phyloP scores from a whole-genome alignment of 1,284 basidiomycete species.

The Cutaneotrichosporon cavernicola region DNA sequence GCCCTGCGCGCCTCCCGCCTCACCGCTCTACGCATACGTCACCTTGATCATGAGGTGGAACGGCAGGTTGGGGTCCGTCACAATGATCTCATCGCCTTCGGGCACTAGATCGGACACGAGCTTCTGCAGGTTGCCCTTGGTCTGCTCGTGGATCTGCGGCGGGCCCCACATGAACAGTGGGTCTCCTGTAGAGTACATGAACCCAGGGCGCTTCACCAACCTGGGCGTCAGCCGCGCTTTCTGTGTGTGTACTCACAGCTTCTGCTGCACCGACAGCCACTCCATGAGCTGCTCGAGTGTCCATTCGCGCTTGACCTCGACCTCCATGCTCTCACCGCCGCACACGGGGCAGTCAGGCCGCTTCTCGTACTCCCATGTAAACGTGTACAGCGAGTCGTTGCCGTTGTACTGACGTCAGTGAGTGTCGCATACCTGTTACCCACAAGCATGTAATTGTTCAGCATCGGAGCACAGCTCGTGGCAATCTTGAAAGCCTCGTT shows the following conservation, averaged over 20 bases:
- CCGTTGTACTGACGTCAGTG: constrained; percentile 63
- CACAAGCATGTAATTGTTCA: constrained; percentile 98
- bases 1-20: too few species aligned
- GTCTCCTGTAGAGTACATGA: constrained; percentile 62
- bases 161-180: constrained; percentile 92
- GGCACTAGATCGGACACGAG: constrained; percentile 75
- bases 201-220: constrained; percentile 88
- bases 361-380: constrained; percentile 94
- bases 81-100: constrained; percentile 72
- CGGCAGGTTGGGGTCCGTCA: constrained; percentile 84
- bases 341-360: constrained; percentile 95
- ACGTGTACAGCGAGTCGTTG: constrained; percentile 94
- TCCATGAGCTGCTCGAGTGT: constrained; percentile 84
- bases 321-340: constrained; percentile 79
- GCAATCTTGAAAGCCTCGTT: constrained; percentile 99
- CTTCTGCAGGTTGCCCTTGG: constrained; percentile 83
- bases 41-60: constrained; percentile 76
- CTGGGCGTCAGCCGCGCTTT: constrained; percentile 54
- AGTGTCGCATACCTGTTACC: neutral
- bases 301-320: constrained; percentile 66
- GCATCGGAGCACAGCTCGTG: constrained; percentile 85
- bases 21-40: constrained; percentile 25
- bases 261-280: constrained; percentile 75
- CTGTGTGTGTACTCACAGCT: constrained; percentile 64
- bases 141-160: constrained; percentile 80